Base-by-base conservation (phyloP, 2,329 filamentous ascomycete genomes). In the Lomentospora prolificans region DNA sequence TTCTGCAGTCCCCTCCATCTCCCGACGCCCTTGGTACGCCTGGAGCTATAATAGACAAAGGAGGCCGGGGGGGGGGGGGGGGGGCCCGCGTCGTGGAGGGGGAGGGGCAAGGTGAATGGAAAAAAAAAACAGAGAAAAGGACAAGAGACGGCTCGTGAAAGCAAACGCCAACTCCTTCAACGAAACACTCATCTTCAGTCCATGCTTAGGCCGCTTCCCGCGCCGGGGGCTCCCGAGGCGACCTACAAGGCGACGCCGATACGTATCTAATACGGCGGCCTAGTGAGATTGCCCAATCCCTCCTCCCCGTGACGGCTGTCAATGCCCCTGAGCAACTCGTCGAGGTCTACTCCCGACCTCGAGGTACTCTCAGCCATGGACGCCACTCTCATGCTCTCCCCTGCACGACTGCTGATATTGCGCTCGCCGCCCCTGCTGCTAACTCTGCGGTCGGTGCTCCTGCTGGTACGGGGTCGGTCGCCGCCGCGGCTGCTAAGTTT, bases 281-380 rank as follows among this genome's bases (percentile, higher is more conserved):
- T 71, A 46, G 72, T 72, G 24, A 78, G 64, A 39, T 72, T 74
- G 19, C 75, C 73, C 53, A 79, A 58, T 50, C 67, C 71, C 39
- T 70, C 69, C 62, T 79, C 77, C 22, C 70, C 73, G 2, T 69
- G 67, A 17, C 70, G 68, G 61, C 74, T 74, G 61, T 80, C 76
- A 60, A 80, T 79, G 8, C 75, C 75, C 59, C 70, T 70, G 51
- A 80, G 64, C 50, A 80, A 64, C 51, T 77, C 71, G 58, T 76
- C 69, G 57, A 80, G 64, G 60, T 80, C 76, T 67, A 77, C 70
- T 0, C 61, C 67, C 3, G 51, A 24, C 12, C 46, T 69, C 24
- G 62, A n/a, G n/a, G n/a, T 53, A 55, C 62, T 65, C 31, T 67
- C 67, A 65, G 60, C 46, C 54, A 68, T 63, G 2, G 70, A 70